Evolutionary conservation across 768 basidiomycete species (phyloP).

Genomic region (Trametes cubensis): DNA sequence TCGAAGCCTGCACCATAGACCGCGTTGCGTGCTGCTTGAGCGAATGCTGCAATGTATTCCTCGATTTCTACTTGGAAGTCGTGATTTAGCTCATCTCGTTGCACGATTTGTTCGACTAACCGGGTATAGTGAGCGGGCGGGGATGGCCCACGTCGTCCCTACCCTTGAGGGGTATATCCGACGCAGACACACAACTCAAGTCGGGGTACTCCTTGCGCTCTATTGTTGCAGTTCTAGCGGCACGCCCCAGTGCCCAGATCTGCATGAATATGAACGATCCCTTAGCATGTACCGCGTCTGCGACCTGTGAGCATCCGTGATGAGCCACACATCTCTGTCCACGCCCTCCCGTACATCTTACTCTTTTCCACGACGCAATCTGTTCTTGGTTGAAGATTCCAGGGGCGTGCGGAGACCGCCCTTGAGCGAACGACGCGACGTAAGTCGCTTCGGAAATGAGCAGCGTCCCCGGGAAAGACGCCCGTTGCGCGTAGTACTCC

Average conservation of each 20-base stretch:
- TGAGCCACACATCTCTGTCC: background rate
- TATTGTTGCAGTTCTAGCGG: conserved; percentile 39
- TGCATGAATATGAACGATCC: conserved; percentile 57
- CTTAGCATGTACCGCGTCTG: conserved; percentile 57
- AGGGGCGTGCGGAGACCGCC: conserved; percentile 40
- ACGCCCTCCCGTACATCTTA: background rate
- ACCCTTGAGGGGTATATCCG: conserved; percentile 25
- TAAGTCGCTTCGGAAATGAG: conserved; percentile 56
- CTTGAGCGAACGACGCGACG: conserved; percentile 36
- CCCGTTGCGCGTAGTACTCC: conserved; percentile 51
- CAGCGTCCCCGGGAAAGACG: conserved; percentile 48
- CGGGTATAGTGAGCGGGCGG: conserved; percentile 29
- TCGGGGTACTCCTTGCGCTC: conserved; percentile 36
- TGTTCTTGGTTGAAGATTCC: conserved; percentile 52
- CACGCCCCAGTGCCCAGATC: conserved; percentile 56
- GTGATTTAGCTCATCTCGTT: too few relatives aligned
- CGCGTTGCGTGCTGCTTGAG: conserved; percentile 30
- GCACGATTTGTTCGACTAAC: background rate
- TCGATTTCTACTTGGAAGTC: conserved; percentile 31
- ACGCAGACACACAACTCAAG: conserved; percentile 26
- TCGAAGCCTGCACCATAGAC: conserved; percentile 33
- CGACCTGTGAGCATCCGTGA: conserved; percentile 43
- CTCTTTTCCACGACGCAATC: conserved; percentile 45
- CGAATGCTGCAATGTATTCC: conserved; percentile 41
- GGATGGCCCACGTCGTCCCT: conserved; percentile 10